Base-by-base conservation (phyloP, 2,329 filamentous ascomycete genomes). In the Lomentospora prolificans region DNA sequence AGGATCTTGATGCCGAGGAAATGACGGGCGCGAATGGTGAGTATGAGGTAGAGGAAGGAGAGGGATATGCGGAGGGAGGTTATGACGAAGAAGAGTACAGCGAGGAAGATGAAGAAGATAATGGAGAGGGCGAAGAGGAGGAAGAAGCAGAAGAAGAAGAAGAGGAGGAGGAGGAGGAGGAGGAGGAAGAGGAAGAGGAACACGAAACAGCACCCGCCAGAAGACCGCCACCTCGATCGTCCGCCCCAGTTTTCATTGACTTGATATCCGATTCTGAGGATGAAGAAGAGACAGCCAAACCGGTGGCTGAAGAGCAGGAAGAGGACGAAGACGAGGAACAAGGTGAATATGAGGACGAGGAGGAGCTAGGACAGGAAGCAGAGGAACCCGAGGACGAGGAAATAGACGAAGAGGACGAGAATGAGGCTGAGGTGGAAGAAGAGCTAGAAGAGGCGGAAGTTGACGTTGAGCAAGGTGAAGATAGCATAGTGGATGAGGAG, bases 261-360 rank as follows among this genome's bases (percentile, higher is more conserved):
- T 61, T 79, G 8, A 64, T 78, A 3, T 76, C 75, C 0, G 73
- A 77, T 57, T 74, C 71, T 2, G 74, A 76, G 30, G 67, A 70
- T 48, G 66, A 72, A 10, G 58, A 62, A 9, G 28, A 59, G 30
- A 22, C 33, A 5, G 57, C 58, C 6, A 53, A 41, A 8, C 53
- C 52, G 7, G 56, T 28, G 41, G 28, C 50, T 36, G 55, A 48
- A 36, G n/a, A 30, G 51, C 7, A 53, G 12, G 53, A 53, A n/a
- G 31, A 51, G 6, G 48, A 28, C 1, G 28, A 19, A 1, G 50
- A 57, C 4, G 22, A 52, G 4, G 51, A 57, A 27, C 55, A 54
- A 4, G 30, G 10, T 2, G 51, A 22, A 25, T 30, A 17, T 8
- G 52, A 46, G 27, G 31, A 28, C n/a, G 50, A 53, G 14, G 33